Conservation (phyloP, 1,284 basidiomycete species). For the Psilocybe mexicana region DNA sequence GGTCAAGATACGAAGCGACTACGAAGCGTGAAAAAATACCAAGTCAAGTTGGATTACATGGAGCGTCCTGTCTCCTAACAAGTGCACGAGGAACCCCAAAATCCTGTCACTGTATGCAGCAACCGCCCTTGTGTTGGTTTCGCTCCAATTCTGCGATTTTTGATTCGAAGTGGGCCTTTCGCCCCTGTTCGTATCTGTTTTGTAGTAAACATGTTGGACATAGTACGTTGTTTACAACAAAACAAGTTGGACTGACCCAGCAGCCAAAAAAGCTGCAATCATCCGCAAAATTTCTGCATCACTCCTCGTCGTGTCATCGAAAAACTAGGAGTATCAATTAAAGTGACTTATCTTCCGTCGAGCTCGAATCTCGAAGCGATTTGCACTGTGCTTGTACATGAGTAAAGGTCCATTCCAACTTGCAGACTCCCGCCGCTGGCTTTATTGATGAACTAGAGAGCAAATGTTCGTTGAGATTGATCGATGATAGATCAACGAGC, state of each 20-base stretch:
- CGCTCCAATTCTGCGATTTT: too few relatives aligned
- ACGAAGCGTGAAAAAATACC: too few relatives aligned
- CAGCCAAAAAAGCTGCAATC: slow-evolving; percentile 19
- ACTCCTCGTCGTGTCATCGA: slow-evolving; percentile 25
- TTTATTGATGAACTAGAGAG: slow-evolving; percentile 36
- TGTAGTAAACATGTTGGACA: neutral
- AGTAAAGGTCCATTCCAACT: slow-evolving; percentile 31
- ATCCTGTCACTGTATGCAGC: too few relatives aligned
- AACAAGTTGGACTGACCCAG: slow-evolving; percentile 26
- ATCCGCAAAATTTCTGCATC: slow-evolving; percentile 22
- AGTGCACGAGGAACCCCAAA: too few relatives aligned
- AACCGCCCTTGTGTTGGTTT: too few relatives aligned
- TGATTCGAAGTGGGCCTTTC: slow-evolving; percentile 17
- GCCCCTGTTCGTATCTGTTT: slow-evolving; percentile 31
- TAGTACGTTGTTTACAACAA: neutral
- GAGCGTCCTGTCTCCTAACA: too few relatives aligned
- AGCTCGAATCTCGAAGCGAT: slow-evolving; percentile 28
- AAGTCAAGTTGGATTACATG: too few relatives aligned
- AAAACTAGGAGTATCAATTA: slow-evolving; percentile 25
- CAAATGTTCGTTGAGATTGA: too few relatives aligned
- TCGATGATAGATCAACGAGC: too few relatives aligned
- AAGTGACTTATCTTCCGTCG: slow-evolving; percentile 23
- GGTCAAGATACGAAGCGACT: too few relatives aligned
- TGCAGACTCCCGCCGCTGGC: slow-evolving; percentile 31
- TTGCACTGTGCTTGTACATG: slow-evolving; percentile 32